phyloP scores from a whole-genome alignment of 139 green algal genomes.

The Gonium pectorale region DNA sequence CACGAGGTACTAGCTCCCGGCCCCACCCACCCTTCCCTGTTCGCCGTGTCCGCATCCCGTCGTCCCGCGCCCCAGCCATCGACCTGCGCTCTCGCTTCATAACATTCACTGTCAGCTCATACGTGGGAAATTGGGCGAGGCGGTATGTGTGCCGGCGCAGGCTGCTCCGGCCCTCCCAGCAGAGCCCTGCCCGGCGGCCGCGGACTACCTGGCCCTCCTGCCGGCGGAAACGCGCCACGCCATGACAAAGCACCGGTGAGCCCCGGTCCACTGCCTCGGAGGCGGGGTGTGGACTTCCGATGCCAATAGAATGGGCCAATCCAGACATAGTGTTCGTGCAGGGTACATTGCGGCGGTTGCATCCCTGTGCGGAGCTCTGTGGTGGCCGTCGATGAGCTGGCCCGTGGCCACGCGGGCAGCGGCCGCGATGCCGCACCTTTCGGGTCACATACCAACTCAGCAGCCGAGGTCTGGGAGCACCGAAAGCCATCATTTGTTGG shows the following conservation, averaged over 20 bases:
- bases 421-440: background rate
- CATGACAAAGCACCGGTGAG: constrained; percentile 21
- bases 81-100: background rate
- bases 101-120: background rate
- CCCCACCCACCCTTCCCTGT: background rate
- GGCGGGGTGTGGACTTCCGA: too few relatives aligned
- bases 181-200: background rate
- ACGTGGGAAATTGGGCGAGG: too few relatives aligned
- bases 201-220: constrained; percentile 1
- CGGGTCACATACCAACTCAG: background rate
- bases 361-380: too few relatives aligned
- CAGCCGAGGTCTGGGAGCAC: background rate
- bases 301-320: too few relatives aligned
- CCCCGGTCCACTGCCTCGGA: background rate
- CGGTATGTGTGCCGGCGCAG: background rate
- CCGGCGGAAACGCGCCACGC: background rate
- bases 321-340: background rate
- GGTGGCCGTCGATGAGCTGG: too few relatives aligned
- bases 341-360: too few relatives aligned
- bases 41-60: background rate
- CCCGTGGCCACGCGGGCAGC: too few relatives aligned
- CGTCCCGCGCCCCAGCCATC: background rate
- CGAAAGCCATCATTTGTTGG: background rate
- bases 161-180: background rate
- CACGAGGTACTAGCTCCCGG: background rate